Conservation (phyloP, 2,329 filamentous ascomycete species). For the Fusarium acutatum region DNA sequence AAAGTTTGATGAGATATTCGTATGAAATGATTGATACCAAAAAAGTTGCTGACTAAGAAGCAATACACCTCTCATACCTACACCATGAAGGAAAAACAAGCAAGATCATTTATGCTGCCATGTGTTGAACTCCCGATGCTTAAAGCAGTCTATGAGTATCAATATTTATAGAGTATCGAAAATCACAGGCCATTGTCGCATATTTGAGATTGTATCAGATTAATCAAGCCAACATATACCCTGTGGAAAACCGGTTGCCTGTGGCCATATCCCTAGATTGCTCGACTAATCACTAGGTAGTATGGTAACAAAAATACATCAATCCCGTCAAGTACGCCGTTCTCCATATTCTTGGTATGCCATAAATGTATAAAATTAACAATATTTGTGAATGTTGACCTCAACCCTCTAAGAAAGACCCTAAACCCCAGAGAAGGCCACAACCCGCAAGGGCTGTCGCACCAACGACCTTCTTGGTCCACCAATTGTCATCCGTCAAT, state of each 20-base stretch:
- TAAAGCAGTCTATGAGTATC: too few species aligned
- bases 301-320: neutral
- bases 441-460: slow-evolving; percentile 70
- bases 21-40: slow-evolving; percentile 29
- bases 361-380: neutral
- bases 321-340: slow-evolving; percentile 9
- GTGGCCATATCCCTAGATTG: neutral
- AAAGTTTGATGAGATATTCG: neutral
- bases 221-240: neutral
- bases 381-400: neutral
- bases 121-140: neutral
- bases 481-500: slow-evolving; percentile 72
- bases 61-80: neutral
- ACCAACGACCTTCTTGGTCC: slow-evolving; percentile 71
- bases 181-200: neutral
- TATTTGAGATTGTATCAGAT: neutral
- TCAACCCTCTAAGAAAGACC: slow-evolving; percentile 59
- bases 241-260: neutral
- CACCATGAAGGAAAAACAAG: neutral
- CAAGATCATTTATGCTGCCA: neutral
- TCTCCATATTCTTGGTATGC: slow-evolving; percentile 2
- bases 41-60: slow-evolving; percentile 37
- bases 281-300: neutral
- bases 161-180: neutral
- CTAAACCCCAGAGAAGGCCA: slow-evolving; percentile 65